Base-by-base conservation (phyloP, 805 yeast genomes). In the Candida hungchunana region DNA sequence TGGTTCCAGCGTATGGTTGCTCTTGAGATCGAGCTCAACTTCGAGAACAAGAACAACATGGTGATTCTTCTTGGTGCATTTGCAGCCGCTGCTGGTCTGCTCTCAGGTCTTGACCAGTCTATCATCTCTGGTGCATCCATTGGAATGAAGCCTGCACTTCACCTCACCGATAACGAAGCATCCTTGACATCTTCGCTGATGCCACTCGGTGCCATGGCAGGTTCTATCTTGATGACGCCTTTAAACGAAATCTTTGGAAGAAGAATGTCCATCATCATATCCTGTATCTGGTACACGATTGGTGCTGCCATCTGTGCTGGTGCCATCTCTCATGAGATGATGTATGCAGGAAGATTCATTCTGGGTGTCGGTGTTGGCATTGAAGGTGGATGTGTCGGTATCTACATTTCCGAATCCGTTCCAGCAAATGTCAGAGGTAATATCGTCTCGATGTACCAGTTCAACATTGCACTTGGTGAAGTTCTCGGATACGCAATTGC, bases 201-300 rank as follows among this genome's bases (percentile, higher is more conserved):
- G 80, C 84, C 85, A n/a, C 58, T 79, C 30, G 85, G 84, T 46
- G 84, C 82, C 22, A 70, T 78, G 57, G 69, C 71, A 19, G 85
- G 86, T 31, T 72, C 81, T 38, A 60, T 79, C 26, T 50, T 75
- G 39, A 66, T 79, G 66, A 67, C 82, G 3, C 82, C 82, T 4
- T 56, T 74, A 43, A 75, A 70, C 50, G 77, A 74, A 49, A 55
- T 37, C 37, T 59, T 75, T 29, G 84, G 85, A 13, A 69, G 84
- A 55, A 68, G 75, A 44, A 56, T 63, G 40, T 62, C 82, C 8
- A 66, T 78, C 48, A 64, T 76, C 36, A 57, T 73, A 36, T 72
- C 82, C 4, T 75, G 81, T 64, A 43, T 77, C 26, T 67, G 74
- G 62, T 77, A 77, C 57, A 75, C 82, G 14, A 45, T 76, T 29